Evolutionary conservation across 352 stramenopile species (phyloP).

Genomic region (Phytophthora constricta): DNA sequence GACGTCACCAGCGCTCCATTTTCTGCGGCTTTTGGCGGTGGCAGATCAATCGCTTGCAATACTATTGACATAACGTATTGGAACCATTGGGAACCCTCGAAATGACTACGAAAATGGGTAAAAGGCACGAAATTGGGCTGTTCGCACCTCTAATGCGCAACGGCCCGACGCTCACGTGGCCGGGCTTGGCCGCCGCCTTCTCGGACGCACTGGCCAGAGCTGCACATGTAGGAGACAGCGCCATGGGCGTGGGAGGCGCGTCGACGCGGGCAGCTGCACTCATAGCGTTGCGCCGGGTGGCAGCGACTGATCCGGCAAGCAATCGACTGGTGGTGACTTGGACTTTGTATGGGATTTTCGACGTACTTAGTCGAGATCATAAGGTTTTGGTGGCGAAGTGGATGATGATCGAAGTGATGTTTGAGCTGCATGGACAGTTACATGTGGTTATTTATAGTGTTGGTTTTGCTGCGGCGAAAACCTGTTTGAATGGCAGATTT

Average conservation of each 20-base stretch:
- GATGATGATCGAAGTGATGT: too few species aligned
- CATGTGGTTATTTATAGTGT: too few species aligned
- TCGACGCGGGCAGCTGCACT: slow-evolving; percentile 20
- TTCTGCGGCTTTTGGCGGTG: slow-evolving; percentile 32
- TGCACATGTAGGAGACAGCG: slow-evolving; percentile 55
- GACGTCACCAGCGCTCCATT: slow-evolving; percentile 24
- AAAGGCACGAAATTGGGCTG: not conserved
- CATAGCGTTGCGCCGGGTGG: slow-evolving; percentile 22
- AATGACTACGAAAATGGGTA: not conserved
- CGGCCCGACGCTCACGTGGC: slow-evolving; percentile 50
- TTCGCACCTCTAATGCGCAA: slow-evolving; percentile 65
- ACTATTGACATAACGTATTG: slow-evolving; percentile 33
- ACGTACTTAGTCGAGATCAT: too few species aligned
- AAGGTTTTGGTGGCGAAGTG: too few species aligned
- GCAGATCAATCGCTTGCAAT: slow-evolving; percentile 59
- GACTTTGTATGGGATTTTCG: too few species aligned
- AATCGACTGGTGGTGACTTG: too few species aligned
- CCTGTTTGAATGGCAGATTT: too few species aligned
- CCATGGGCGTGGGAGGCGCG: slow-evolving; percentile 16
- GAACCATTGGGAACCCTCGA: too few species aligned
- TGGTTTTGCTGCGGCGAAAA: too few species aligned
- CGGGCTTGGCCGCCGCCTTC: slow-evolving; percentile 52
- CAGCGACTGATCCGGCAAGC: not conserved
- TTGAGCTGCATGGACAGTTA: too few species aligned
- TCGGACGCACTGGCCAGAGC: slow-evolving; percentile 61